phyloP scores from a whole-genome alignment of 352 stramenopile genomes.

The Globisporangium takayamanum region DNA sequence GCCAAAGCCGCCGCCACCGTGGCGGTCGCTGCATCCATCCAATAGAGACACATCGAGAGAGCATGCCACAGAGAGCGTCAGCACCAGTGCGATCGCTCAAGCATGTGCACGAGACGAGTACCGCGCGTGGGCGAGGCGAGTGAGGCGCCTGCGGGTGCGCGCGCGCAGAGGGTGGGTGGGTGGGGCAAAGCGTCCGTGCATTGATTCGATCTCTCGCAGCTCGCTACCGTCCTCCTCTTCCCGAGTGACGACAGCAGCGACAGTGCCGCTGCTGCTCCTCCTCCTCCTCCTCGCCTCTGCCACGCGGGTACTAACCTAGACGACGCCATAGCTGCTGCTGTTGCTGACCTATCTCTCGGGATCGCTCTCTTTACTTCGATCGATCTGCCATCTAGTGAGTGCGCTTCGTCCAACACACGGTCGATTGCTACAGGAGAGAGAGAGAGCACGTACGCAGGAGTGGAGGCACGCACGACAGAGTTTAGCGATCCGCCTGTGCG shows the following conservation, averaged over 20 bases:
- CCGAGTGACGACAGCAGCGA: slow-evolving; percentile 4
- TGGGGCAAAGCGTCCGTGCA: slow-evolving; percentile 18
- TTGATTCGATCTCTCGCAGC: slow-evolving; percentile 12
- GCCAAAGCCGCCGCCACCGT: slow-evolving; percentile 13
- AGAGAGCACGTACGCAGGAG: slow-evolving; percentile 1
- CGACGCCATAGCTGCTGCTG: slow-evolving; percentile 9
- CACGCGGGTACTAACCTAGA: slow-evolving; percentile 64
- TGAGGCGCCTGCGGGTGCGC: background rate
- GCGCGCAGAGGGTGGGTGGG: slow-evolving; percentile 5
- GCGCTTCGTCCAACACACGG: slow-evolving; percentile 76
- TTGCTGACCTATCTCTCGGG: slow-evolving; percentile 73
- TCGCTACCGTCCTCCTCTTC: slow-evolving; percentile 17
- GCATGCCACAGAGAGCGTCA: background rate
- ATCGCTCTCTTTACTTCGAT: slow-evolving; percentile 92
- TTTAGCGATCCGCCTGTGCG: too few species aligned
- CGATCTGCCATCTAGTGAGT: slow-evolving; percentile 86
- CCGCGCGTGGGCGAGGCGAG: slow-evolving; percentile 2
- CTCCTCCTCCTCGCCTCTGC: slow-evolving; percentile 18
- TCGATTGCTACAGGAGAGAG: slow-evolving; percentile 54
- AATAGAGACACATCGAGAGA: slow-evolving; percentile 3
- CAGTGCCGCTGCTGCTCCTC: slow-evolving; percentile 7
- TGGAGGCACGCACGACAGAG: slow-evolving; percentile 8
- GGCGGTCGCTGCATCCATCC: slow-evolving; percentile 10
- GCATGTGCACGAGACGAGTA: background rate
- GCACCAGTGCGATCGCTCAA: background rate